A percentile compares a stretch with the other conserved stretches of the same genome.
These are phyloP conservation scores for Yamadazyma friedrichii DNA, from an alignment of 1,139 yeast species.

Conservation along the genomic window DNA sequence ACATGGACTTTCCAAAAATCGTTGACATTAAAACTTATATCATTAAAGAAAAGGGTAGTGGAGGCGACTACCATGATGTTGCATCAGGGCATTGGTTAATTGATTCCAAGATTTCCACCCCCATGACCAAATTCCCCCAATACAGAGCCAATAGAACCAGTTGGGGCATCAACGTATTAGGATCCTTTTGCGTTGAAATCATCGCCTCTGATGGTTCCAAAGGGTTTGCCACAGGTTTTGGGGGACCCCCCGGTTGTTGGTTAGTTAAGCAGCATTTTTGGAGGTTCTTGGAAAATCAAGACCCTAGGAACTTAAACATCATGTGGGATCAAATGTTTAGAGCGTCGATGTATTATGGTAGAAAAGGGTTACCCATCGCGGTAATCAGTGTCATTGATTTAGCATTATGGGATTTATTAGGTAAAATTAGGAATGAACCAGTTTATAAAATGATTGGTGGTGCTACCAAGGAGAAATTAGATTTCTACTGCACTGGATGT, in stretches of 20 bases:
- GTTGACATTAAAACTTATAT: conserved; percentile 40
- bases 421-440: conserved; percentile 47
- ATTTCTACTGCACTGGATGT: conserved; percentile 49
- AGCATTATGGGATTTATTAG: conserved; percentile 50
- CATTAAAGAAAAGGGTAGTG: conserved; percentile 42
- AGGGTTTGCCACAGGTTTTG: conserved; percentile 53
- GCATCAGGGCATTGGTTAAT: conserved; percentile 48
- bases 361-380: conserved; percentile 49
- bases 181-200: conserved; percentile 49
- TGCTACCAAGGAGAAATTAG: conserved; percentile 40
- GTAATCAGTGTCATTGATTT: conserved; percentile 45
- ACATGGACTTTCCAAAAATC: conserved; percentile 38
- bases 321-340: conserved; percentile 50
- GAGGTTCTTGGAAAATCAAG: conserved; percentile 43
- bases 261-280: conserved; percentile 43
- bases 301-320: conserved; percentile 43
- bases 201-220: conserved; percentile 47
- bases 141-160: conserved; percentile 42
- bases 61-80: conserved; percentile 51
- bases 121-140: conserved; percentile 47
- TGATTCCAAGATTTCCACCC: conserved; percentile 44
- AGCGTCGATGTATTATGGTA: conserved; percentile 50
- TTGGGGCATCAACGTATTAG: conserved; percentile 51
- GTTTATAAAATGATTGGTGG: conserved; percentile 52
- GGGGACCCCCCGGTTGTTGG: conserved; percentile 53